Percentiles rank a stretch among this genome's conserved stretches.
These are phyloP conservation scores for Xylaria intraflava DNA, from an alignment of 495 filamentous ascomycete species.

Conservation along the genomic window DNA sequence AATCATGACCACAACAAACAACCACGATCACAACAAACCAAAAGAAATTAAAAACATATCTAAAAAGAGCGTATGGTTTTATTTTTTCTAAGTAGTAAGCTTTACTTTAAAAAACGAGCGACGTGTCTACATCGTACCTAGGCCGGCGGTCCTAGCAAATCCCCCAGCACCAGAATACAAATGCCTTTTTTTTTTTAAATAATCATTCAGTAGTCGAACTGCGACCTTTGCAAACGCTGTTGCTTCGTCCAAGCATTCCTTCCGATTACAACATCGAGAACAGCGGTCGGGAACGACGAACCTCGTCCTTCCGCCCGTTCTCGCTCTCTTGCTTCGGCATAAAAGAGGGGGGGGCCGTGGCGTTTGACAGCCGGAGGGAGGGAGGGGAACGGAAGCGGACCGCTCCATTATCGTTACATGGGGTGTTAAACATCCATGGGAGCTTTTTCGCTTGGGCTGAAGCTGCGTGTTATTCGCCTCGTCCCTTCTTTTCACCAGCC, in stretches of 20 bases:
- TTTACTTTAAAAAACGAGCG: too few species aligned
- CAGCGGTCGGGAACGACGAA: not conserved
- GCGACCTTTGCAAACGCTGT: not conserved
- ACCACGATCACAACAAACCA: too few species aligned
- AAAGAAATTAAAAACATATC: too few species aligned
- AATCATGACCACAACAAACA: too few species aligned
- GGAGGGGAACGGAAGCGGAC: not conserved
- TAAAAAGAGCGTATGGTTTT: too few species aligned
- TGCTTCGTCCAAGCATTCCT: not conserved
- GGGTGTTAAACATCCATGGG: not conserved
- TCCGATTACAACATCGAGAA: not conserved
- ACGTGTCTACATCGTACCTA: not conserved
- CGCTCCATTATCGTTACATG: not conserved
- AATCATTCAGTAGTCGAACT: not conserved
- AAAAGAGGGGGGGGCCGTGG: not conserved
- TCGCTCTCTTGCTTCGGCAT: not conserved
- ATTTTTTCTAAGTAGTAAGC: too few species aligned
- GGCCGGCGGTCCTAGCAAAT: not conserved
- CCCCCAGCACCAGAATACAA: not conserved
- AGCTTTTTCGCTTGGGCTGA: not conserved
- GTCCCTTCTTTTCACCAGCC: not conserved
- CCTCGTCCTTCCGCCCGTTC: not conserved
- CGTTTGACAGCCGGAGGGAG: not conserved
- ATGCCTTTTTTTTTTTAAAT: not conserved
- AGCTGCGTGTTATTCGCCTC: not conserved